phyloP scores from a whole-genome alignment of 257 asterid genomes.

The Solanum gracilifrons region DNA sequence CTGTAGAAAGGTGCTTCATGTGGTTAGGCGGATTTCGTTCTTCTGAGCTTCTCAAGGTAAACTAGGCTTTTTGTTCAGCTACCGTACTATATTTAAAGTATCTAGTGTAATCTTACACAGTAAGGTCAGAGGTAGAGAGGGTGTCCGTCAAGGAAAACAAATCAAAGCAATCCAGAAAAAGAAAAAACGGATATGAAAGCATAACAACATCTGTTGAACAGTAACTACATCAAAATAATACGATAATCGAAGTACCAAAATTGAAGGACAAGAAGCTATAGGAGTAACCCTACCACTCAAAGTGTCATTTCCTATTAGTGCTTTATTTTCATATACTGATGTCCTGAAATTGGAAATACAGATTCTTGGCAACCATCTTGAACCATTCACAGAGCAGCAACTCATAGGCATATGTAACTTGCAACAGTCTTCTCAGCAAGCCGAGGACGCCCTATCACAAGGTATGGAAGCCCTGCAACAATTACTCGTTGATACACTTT shows the following conservation, averaged over 20 bases:
- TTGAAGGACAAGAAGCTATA: not conserved
- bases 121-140: not conserved
- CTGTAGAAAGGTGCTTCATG: constrained; percentile 90
- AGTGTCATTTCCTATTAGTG: not conserved
- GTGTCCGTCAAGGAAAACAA: not conserved
- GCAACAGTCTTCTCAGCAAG: constrained; percentile 84
- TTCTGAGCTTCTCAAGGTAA: constrained; percentile 84
- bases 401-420: constrained; percentile 60
- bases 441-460: constrained; percentile 93
- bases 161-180: not conserved
- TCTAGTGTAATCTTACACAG: not conserved
- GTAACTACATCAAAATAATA: not conserved
- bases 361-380: constrained; percentile 72
- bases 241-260: not conserved
- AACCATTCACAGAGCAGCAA: constrained; percentile 78
- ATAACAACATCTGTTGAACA: not conserved
- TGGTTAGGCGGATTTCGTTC: constrained; percentile 97
- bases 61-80: not conserved
- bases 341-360: constrained; percentile 7
- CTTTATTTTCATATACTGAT: not conserved
- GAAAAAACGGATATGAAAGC: not conserved
- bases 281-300: not conserved
- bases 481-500: constrained; percentile 66
- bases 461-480: constrained; percentile 95
- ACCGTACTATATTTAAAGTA: not conserved